A percentile compares a stretch with the other conserved stretches of the same genome.
These are phyloP conservation scores for Penicillium steckii DNA, from an alignment of 495 filamentous ascomycete genomes.

Conservation along the genomic window DNA sequence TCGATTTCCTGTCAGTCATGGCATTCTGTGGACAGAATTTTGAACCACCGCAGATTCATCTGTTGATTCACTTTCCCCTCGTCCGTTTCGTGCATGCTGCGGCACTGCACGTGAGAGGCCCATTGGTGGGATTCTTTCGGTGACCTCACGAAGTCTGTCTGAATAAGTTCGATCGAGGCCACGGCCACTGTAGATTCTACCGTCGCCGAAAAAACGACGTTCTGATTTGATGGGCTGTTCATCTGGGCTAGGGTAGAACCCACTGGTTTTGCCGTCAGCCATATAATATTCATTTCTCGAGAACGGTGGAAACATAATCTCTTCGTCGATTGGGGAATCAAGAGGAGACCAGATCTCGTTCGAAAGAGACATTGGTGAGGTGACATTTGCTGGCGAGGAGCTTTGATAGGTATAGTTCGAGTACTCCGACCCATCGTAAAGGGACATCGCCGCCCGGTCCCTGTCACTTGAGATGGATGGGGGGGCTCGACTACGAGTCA, in stretches of 20 bases:
- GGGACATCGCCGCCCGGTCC: neutral
- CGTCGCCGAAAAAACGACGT: slow-evolving; percentile 11
- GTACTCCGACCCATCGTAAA: slow-evolving; percentile 1
- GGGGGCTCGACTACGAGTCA: neutral
- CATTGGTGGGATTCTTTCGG: slow-evolving; percentile 20
- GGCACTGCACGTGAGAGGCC: neutral
- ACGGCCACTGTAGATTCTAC: slow-evolving; percentile 20
- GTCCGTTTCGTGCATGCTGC: neutral
- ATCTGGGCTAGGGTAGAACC: slow-evolving; percentile 24
- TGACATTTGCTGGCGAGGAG: slow-evolving; percentile 11
- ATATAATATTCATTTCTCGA: slow-evolving; percentile 32
- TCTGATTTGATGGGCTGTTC: slow-evolving; percentile 23
- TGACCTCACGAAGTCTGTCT: slow-evolving; percentile 15
- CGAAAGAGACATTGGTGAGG: slow-evolving; percentile 19
- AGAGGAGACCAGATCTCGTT: slow-evolving; percentile 23
- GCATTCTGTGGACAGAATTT: neutral
- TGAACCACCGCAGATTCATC: neutral
- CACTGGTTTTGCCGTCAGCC: slow-evolving; percentile 32
- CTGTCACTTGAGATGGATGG: neutral
- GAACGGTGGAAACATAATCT: slow-evolving; percentile 21
- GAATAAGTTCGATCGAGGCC: slow-evolving; percentile 21
- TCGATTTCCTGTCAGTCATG: neutral
- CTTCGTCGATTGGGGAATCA: slow-evolving; percentile 26
- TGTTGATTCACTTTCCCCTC: neutral
- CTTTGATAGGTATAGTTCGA: slow-evolving; percentile 1